phyloP scores from a whole-genome alignment of 371 early-diverging fungal genomes.

The Mortierella sp. region DNA sequence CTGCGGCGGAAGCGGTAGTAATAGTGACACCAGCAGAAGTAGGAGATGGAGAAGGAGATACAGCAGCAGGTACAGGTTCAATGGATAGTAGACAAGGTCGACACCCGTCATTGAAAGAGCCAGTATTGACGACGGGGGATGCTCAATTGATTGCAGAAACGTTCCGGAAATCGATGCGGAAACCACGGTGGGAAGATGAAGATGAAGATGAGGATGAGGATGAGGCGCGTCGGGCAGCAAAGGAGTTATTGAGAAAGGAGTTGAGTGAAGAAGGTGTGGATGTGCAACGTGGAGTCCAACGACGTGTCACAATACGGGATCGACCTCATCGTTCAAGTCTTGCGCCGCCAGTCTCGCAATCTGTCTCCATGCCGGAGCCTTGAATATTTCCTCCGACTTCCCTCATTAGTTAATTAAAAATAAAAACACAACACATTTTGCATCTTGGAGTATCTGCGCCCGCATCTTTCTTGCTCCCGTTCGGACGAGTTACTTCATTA shows the following conservation, averaged over 20 bases:
- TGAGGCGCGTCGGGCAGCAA: conserved; percentile 33
- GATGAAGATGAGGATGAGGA: conserved; percentile 30
- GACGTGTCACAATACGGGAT: conserved; percentile 44
- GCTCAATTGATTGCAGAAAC: conserved; percentile 50
- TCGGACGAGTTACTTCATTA: too few relatives aligned
- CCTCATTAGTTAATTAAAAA: too few relatives aligned
- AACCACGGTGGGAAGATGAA: conserved; percentile 41
- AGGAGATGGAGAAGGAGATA: neutral
- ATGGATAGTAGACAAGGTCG: too few relatives aligned
- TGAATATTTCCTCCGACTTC: too few relatives aligned
- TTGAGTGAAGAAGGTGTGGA: conserved; percentile 49
- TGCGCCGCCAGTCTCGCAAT: conserved; percentile 20
- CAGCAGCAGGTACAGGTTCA: conserved; percentile 1
- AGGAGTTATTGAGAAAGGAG: conserved; percentile 36
- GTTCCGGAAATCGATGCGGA: conserved; percentile 49
- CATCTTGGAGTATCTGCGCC: too few relatives aligned
- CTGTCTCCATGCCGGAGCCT: conserved; percentile 1
- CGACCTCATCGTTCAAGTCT: conserved; percentile 14
- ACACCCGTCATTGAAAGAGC: conserved; percentile 14
- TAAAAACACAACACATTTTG: too few relatives aligned
- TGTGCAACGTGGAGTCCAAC: conserved; percentile 43
- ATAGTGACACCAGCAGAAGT: neutral
- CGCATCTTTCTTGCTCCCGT: too few relatives aligned
- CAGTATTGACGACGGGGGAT: conserved; percentile 28
- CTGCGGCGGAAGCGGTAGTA: neutral